phyloP scores from a whole-genome alignment of 2,329 filamentous ascomycete genomes.

The Stagonosporopsis rhizophila region DNA sequence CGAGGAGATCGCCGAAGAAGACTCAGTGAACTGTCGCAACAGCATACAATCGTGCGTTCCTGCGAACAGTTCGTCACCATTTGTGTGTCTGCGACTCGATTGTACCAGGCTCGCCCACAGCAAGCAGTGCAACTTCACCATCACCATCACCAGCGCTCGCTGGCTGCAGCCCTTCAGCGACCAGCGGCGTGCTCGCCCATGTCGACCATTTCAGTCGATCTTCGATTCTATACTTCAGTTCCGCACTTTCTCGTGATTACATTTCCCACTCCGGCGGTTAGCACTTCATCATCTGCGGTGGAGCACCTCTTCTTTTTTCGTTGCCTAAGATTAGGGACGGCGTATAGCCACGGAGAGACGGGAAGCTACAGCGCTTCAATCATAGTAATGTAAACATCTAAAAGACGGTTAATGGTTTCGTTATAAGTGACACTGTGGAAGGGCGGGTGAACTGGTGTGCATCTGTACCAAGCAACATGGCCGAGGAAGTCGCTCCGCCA shows the following conservation, averaged over 20 bases:
- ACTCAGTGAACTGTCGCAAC: slow-evolving; percentile 23
- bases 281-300: background rate
- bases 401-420: background rate
- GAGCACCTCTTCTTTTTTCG: slow-evolving; percentile 2
- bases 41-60: background rate
- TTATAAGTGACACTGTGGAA: background rate
- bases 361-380: slow-evolving; percentile 5
- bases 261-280: background rate
- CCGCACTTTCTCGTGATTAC: slow-evolving; percentile 11
- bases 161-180: background rate
- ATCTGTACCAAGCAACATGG: background rate
- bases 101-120: background rate
- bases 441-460: background rate
- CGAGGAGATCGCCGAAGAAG: slow-evolving; percentile 44
- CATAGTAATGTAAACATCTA: slow-evolving; percentile 15
- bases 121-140: background rate
- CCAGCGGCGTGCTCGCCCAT: background rate
- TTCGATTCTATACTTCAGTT: background rate
- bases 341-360: slow-evolving; percentile 3
- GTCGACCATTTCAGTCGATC: background rate
- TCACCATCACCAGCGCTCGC: background rate
- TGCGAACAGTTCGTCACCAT: background rate
- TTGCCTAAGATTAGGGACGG: slow-evolving; percentile 15
- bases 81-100: background rate
- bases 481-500: background rate